A percentile compares a stretch with the other conserved stretches of the same genome.
Evolutionary conservation across 371 early-diverging fungal species (phyloP).

Genomic region (Batrachochytrium dendrobatidis): DNA sequence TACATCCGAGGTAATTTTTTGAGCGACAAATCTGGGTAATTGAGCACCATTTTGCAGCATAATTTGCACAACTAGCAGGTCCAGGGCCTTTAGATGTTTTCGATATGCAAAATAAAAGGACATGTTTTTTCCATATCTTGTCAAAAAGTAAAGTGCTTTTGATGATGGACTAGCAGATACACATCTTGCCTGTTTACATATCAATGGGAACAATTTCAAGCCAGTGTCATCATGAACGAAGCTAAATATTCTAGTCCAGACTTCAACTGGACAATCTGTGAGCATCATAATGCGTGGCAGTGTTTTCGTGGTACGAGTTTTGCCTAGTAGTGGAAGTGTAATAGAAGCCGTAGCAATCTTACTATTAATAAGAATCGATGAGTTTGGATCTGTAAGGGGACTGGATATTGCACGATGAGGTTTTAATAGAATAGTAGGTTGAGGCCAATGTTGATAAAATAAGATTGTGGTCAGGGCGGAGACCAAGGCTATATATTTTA

Average conservation of each 20-base stretch:
- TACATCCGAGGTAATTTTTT: slow-evolving; percentile 30
- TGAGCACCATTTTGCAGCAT: slow-evolving; percentile 7
- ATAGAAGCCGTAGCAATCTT: no score
- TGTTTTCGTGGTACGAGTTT: no score
- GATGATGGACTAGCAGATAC: slow-evolving; percentile 26
- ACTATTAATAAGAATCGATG: no score
- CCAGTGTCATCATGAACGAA: slow-evolving; percentile 18
- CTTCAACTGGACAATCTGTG: slow-evolving; percentile 10
- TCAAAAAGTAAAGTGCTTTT: slow-evolving; percentile 18
- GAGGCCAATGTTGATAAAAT: no score
- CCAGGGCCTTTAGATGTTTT: slow-evolving; percentile 18
- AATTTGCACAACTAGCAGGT: slow-evolving; percentile 16
- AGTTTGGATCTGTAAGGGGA: no score
- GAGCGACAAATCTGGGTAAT: slow-evolving; percentile 28
- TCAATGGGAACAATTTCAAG: slow-evolving; percentile 9
- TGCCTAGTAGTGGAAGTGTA: no score
- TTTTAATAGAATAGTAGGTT: no score
- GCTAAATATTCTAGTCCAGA: slow-evolving; percentile 26
- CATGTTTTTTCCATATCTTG: slow-evolving; percentile 20
- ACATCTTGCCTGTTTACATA: slow-evolving; percentile 10
- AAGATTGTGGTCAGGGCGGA: no score
- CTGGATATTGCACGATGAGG: no score
- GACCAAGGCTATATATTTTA: no score
- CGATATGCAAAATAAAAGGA: slow-evolving; percentile 23
- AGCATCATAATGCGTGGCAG: no score